Base-by-base conservation (phyloP, 2,329 filamentous ascomycete species). In the Fusarium nodosum region DNA sequence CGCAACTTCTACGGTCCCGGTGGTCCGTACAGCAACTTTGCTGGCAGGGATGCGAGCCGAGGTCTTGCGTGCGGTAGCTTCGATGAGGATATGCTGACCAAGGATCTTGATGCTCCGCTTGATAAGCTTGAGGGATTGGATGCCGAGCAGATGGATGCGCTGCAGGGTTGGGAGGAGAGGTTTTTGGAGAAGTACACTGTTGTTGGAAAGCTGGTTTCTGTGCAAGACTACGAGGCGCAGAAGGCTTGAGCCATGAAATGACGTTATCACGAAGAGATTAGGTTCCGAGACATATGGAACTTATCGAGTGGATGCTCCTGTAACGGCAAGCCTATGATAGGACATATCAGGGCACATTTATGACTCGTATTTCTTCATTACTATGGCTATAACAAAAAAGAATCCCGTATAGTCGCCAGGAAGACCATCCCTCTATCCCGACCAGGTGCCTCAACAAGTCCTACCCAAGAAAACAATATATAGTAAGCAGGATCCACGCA, bases 1-100 rank as follows among this genome's bases (percentile, higher is more conserved):
- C 88, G 91, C 76, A 94, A 97, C 83, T 98, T 98, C 81, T 99
- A 99, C 82, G 96, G 96, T 6, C 96, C 96, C 22, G 94, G 94
- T 15, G 95, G 95, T 0, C 94, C 95, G 3, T 99, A 99, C 80
- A 90, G 91, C 79, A 98, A 98, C 83, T 99, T 99, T 77, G 96
- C 96, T 1, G 96, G 96, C 1, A 86, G 94, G 39, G 96, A 99
- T 80, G 96, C 96, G 22, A 93, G 88, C 69, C 87, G 95, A 54
- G 96, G 96, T 1, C 82, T 99, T 64, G 95, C 96, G 2, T 93
- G 88, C 79, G 93, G 94, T 62, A 97, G 93, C 82, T 98, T 99
- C 79, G 96, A 97, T 78, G 89, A 93, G 84, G 92, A 94, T 9
- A 97, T 98, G 94, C 82, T 98, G 81, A 98, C 96, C 20, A 89